Evolutionary conservation across 257 asterid genomes (phyloP).

Genomic region (Solanum dulcamara): DNA sequence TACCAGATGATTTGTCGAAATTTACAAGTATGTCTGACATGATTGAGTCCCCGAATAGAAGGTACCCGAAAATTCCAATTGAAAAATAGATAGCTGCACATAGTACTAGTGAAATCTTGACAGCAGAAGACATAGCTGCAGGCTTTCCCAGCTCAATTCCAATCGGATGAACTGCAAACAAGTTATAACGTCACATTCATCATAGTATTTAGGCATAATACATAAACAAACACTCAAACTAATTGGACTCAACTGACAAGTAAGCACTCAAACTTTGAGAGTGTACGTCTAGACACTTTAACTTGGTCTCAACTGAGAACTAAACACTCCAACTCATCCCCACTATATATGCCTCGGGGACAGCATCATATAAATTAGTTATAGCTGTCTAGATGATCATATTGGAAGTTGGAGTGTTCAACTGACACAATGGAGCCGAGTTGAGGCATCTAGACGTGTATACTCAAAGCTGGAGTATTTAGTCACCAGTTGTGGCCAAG

Average conservation of each 20-base stretch:
- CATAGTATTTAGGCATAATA: background rate
- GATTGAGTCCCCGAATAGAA: slow-evolving; percentile 79
- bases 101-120: slow-evolving; percentile 58
- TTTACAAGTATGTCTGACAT: slow-evolving; percentile 90
- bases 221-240: background rate
- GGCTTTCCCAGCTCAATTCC: slow-evolving; percentile 80
- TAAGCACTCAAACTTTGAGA: background rate
- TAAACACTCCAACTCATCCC: background rate
- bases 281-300: background rate
- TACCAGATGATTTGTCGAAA: slow-evolving; percentile 41
- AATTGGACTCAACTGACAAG: background rate
- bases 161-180: slow-evolving; percentile 73
- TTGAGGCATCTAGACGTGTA: background rate
- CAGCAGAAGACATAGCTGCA: slow-evolving; percentile 54
- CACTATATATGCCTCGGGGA: background rate
- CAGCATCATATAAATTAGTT: background rate
- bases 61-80: slow-evolving; percentile 83
- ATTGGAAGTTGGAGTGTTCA: background rate
- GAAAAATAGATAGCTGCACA: slow-evolving; percentile 65
- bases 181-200: background rate
- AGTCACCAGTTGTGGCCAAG: background rate
- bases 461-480: background rate
- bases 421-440: background rate
- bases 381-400: background rate
- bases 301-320: background rate